phyloP scores from a whole-genome alignment of 75 land plant genomes.

The Picea sitchensis region DNA sequence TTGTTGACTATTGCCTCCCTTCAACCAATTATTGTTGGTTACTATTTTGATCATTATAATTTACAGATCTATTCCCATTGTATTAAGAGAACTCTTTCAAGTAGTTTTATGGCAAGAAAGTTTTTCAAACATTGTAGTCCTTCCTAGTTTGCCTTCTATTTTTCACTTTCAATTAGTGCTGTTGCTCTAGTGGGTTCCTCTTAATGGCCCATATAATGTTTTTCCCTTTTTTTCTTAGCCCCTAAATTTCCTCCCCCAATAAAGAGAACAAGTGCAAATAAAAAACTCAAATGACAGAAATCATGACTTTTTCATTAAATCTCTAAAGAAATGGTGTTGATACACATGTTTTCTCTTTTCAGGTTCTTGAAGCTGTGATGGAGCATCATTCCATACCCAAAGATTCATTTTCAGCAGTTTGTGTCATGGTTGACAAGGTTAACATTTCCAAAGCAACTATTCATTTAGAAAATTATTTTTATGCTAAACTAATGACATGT shows the following conservation, averaged over 20 bases:
- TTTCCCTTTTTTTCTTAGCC: too few species aligned
- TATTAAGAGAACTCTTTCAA: not conserved
- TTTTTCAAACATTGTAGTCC: too few species aligned
- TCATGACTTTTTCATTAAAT: too few species aligned
- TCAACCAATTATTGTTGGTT: not conserved
- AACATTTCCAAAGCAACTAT: not conserved
- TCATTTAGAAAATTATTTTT: not conserved
- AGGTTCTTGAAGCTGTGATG: conserved; percentile 90
- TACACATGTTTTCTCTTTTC: not conserved
- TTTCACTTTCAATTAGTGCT: too few species aligned
- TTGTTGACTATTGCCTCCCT: not conserved
- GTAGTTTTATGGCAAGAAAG: not conserved
- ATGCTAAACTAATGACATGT: not conserved
- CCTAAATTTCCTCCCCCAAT: too few species aligned
- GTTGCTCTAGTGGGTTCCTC: too few species aligned
- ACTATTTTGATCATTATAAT: not conserved
- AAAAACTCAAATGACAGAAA: too few species aligned
- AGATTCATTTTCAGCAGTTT: conserved; percentile 73
- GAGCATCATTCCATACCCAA: conserved; percentile 60
- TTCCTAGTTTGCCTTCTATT: too few species aligned
- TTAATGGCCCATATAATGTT: too few species aligned
- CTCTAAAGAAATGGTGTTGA: too few species aligned
- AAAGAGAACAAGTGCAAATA: too few species aligned
- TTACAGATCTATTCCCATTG: not conserved
- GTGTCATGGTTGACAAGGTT: conserved; percentile 94